Conservation (phyloP, 1,284 basidiomycete species). For the Cryptococcus sp. region DNA sequence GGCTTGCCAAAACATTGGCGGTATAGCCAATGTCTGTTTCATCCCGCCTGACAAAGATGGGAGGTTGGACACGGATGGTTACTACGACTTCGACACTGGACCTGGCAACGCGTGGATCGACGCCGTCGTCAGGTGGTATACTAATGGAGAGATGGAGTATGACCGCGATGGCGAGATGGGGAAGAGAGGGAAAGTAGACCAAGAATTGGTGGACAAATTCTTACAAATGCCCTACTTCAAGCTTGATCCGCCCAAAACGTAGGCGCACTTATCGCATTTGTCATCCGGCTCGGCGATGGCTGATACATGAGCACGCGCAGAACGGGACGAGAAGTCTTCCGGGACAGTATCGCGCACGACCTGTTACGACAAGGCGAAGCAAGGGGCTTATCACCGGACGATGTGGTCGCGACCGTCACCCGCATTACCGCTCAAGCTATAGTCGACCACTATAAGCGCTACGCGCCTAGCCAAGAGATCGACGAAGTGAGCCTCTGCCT, state of each 20-base stretch:
- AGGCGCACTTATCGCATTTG: neutral
- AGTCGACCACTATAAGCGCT: constrained; percentile 12
- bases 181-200: constrained; percentile 27
- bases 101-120: constrained; percentile 34
- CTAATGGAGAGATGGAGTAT: constrained; percentile 23
- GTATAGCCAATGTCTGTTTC: constrained; percentile 30
- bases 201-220: constrained; percentile 26
- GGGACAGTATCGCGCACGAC: constrained; percentile 18
- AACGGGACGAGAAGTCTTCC: constrained; percentile 23
- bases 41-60: constrained; percentile 17
- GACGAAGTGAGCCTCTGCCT: constrained; percentile 7
- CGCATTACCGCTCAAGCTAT: constrained; percentile 24
- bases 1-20: constrained; percentile 35
- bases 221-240: constrained; percentile 24
- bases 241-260: constrained; percentile 32
- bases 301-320: neutral
- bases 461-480: constrained; percentile 16
- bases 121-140: constrained; percentile 21
- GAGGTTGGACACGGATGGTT: constrained; percentile 14
- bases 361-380: constrained; percentile 12
- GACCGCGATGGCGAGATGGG: constrained; percentile 28
- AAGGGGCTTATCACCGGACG: constrained; percentile 17
- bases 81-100: constrained; percentile 34
- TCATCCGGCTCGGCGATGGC: neutral
- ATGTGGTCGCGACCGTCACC: constrained; percentile 27